These are phyloP conservation scores for Trametes gibbosa DNA, from an alignment of 768 basidiomycete genomes.

Conservation along the genomic window DNA sequence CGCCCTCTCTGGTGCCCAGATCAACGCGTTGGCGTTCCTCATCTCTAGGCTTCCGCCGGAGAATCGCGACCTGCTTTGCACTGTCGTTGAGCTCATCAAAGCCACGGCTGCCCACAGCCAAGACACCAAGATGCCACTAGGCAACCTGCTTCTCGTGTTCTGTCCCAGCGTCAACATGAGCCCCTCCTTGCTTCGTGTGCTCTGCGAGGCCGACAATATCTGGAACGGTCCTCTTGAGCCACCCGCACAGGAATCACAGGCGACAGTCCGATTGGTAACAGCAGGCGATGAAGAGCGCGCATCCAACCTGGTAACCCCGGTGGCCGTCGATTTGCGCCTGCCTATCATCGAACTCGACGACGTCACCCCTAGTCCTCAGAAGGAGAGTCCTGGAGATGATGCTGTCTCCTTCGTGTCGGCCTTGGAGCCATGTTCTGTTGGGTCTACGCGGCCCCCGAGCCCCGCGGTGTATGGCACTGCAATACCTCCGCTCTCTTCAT, in stretches of 20 bases:
- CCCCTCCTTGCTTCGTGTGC: slow-evolving; percentile 63
- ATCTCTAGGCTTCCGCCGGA: slow-evolving; percentile 70
- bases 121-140: slow-evolving; percentile 90
- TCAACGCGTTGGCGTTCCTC: slow-evolving; percentile 58
- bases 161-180: slow-evolving; percentile 84
- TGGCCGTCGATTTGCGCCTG: slow-evolving; percentile 11
- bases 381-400: slow-evolving; percentile 21
- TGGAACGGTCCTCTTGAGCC: slow-evolving; percentile 44
- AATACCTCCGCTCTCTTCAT: slow-evolving; percentile 51
- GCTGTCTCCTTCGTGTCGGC: slow-evolving; percentile 28
- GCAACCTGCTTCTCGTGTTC: slow-evolving; percentile 84
- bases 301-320: no score
- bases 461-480: slow-evolving; percentile 32
- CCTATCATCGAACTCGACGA: slow-evolving; percentile 15
- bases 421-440: slow-evolving; percentile 32
- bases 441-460: slow-evolving; percentile 32
- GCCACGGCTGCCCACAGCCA: slow-evolving; percentile 64
- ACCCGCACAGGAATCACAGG: neutral
- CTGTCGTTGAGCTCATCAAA: slow-evolving; percentile 76
- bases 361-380: neutral
- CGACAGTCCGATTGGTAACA: neutral
- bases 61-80: slow-evolving; percentile 81
- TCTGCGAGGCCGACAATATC: slow-evolving; percentile 69
- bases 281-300: no score
- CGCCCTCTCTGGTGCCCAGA: slow-evolving; percentile 57